Base-by-base conservation (phyloP, 495 filamentous ascomycete genomes). In the Xylaria intraflava region DNA sequence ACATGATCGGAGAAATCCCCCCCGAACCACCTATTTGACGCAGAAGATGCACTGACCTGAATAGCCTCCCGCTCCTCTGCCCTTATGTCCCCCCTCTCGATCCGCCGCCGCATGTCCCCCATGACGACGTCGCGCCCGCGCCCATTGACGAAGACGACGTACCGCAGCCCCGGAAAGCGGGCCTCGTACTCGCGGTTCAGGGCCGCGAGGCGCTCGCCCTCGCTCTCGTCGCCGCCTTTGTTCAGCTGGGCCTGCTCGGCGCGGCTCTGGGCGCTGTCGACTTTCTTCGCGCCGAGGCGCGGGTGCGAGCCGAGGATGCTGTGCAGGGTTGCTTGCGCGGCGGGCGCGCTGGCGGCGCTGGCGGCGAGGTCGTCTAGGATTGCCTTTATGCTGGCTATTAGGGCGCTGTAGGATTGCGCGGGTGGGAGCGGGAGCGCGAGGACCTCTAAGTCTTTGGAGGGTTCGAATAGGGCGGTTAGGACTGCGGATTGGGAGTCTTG, bases 101-200 rank as follows among this genome's bases (percentile, higher is more conserved):
- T 95, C 52, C 93, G 77, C 55, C 74, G 63, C 46, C 80, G 74
- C 88, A 96, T 96, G 67, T 96, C 87, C 51, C 80, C 77, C 85
- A 96, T 87, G 36, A 98, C 86, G 51, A 79, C 76, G 19, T 74
- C 72, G 40, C 89, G 76, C 53, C 76, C 73, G 56, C 90, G 78
- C 17, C 90, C 90, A 71, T 95, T 90, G 49, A 96, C 93, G 70
- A 94, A 98, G 7, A 89, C 83, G 77, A 96, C 88, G 76, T 95
- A 96, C 72, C 84, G 74, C 65, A 97, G 64, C 3, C 92, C 87
- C 7, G 89, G 89, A 71, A 94, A 98, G 40, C 60, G 77, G 35
- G 70, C 73, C 69, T 96, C 93, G 65, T 96, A 98, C 69, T 87
- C 81, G 3, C 69, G 69, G 66, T 98, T 98, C 64, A 96, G 65